Conservation (phyloP, 2,329 filamentous ascomycete species). For the Fusarium caatingaense region DNA sequence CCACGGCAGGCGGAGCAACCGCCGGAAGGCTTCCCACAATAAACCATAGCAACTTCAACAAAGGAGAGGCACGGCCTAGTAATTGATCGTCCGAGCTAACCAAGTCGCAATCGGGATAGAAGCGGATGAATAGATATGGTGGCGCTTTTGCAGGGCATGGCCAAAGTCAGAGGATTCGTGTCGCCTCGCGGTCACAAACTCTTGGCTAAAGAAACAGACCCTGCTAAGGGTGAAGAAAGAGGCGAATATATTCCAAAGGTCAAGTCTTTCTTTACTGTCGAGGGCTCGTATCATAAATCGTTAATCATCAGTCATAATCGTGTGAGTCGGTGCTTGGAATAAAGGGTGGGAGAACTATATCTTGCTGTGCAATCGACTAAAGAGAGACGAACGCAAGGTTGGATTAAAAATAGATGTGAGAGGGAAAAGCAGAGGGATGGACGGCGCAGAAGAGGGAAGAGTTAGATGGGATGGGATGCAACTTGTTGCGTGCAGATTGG, state of each 20-base stretch:
- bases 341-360: not conserved
- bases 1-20: constrained; percentile 67
- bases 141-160: constrained; percentile 30
- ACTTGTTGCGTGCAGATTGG: constrained; percentile 35
- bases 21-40: constrained; percentile 68
- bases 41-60: constrained; percentile 60
- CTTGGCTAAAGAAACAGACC: constrained; percentile 12
- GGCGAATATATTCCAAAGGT: not conserved
- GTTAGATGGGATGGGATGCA: constrained; percentile 19
- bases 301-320: constrained; percentile 19
- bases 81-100: not conserved
- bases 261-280: not conserved
- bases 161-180: constrained; percentile 14
- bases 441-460: constrained; percentile 13
- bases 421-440: constrained; percentile 17
- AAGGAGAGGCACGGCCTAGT: constrained; percentile 7
- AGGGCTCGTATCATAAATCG: constrained; percentile 12
- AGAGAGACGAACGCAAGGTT: constrained; percentile 9
- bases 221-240: not conserved
- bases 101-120: constrained; percentile 3
- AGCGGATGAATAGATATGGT: constrained; percentile 5
- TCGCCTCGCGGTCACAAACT: not conserved
- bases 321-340: not conserved
- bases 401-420: constrained; percentile 27
- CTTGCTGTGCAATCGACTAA: not conserved